A percentile compares a stretch with the other conserved stretches of the same genome.
These are phyloP conservation scores for Boletus subparvulus DNA, from an alignment of 768 basidiomycete genomes.

Conservation along the genomic window DNA sequence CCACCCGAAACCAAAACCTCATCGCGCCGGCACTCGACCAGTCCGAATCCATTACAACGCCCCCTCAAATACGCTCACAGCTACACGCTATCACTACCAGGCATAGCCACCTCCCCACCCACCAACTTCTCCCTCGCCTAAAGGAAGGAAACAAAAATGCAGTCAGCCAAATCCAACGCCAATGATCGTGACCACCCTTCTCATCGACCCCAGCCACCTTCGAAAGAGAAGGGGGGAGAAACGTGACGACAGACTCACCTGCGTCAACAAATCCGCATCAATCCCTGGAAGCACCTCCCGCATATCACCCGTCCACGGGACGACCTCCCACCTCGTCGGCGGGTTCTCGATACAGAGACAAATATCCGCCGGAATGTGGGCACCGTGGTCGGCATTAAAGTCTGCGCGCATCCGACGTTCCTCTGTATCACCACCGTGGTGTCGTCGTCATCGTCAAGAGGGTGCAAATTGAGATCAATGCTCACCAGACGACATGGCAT, in stretches of 20 bases:
- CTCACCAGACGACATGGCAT: conserved; percentile 65
- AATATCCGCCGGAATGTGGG: conserved; percentile 74
- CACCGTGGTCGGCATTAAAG: conserved; percentile 74
- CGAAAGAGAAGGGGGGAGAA: background rate
- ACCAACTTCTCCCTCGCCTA: conserved; percentile 34
- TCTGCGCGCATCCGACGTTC: conserved; percentile 61
- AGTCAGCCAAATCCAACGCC: background rate
- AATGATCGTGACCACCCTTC: too few relatives aligned
- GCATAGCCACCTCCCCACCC: conserved; percentile 13
- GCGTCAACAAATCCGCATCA: conserved; percentile 53
- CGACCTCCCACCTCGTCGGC: conserved; percentile 71
- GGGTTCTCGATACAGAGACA: conserved; percentile 74
- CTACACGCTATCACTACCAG: conserved; percentile 29
- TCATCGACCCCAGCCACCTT: background rate
- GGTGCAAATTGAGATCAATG: background rate
- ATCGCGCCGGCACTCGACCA: background rate
- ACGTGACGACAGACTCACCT: conserved; percentile 38
- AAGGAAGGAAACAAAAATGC: background rate
- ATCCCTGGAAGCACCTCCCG: conserved; percentile 63
- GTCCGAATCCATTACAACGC: background rate
- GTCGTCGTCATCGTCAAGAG: background rate
- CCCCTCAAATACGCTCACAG: background rate
- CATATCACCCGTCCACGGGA: conserved; percentile 53
- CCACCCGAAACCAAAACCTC: too few relatives aligned
- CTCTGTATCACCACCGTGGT: conserved; percentile 42